A percentile compares a stretch with the other conserved stretches of the same genome.
These are phyloP conservation scores for Ganoderma sp. DNA, from an alignment of 1,284 basidiomycete genomes.

Conservation along the genomic window DNA sequence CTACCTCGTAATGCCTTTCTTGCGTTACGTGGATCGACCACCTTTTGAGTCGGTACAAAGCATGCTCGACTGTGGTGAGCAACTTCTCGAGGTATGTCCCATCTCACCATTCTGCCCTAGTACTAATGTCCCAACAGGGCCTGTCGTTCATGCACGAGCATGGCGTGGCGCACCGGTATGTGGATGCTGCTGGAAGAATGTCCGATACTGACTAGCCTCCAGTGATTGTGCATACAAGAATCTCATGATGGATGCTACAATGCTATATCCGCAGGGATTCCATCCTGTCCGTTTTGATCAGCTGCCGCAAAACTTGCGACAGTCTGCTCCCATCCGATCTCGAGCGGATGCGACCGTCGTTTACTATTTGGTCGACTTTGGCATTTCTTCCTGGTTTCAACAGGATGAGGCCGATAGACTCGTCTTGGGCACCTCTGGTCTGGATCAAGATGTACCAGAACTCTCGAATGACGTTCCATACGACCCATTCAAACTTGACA, in stretches of 20 bases:
- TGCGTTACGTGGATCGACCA: not conserved
- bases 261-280: not conserved
- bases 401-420: not conserved
- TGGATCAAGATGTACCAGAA: not conserved
- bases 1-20: not conserved
- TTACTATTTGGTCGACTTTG: not conserved
- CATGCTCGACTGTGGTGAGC: not conserved
- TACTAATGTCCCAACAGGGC: not conserved
- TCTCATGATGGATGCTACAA: not conserved
- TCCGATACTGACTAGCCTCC: not conserved
- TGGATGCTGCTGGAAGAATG: not conserved
- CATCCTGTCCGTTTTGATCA: not conserved
- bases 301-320: not conserved
- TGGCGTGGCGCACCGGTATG: not conserved
- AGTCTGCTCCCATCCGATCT: not conserved
- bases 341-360: not conserved
- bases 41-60: not conserved
- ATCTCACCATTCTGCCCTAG: not conserved
- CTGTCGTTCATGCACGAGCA: not conserved
- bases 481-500: not conserved
- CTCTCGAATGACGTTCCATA: not conserved
- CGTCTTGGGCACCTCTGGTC: not conserved
- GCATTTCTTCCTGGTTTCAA: not conserved
- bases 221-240: not conserved
- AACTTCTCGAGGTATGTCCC: not conserved